phyloP scores from a whole-genome alignment of 164 flowering plant species.

The Umbilicus rupestris region DNA sequence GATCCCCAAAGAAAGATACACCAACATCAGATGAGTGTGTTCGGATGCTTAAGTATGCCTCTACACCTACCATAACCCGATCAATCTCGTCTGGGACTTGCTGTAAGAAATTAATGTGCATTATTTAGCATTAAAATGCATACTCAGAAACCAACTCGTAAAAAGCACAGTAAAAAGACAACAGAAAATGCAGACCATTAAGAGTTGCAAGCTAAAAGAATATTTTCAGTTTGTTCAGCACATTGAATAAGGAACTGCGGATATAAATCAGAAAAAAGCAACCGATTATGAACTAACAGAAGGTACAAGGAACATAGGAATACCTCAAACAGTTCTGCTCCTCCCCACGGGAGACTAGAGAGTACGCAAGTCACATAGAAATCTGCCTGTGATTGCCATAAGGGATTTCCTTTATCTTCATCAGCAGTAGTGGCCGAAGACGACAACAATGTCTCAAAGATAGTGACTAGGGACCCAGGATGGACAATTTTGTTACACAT shows the following conservation, averaged over 20 bases:
- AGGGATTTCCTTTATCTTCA: conserved; percentile 95
- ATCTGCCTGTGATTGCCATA: conserved; percentile 96
- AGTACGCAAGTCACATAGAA: conserved; percentile 80
- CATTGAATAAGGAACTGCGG: no score
- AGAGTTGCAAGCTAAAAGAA: no score
- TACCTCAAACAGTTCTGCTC: conserved; percentile 48
- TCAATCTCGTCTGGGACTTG: conserved; percentile 98
- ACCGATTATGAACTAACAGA: no score
- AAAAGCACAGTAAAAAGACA: no score
- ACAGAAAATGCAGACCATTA: not conserved
- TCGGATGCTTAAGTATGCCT: conserved; percentile 88
- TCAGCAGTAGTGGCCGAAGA: conserved; percentile 94
- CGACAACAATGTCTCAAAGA: conserved; percentile 76
- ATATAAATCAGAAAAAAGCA: no score
- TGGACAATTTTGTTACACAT: conserved; percentile 90
- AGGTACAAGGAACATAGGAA: not conserved
- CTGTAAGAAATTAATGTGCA: conserved; percentile 32
- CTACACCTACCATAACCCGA: conserved; percentile 82
- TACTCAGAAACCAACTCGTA: no score
- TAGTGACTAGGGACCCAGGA: conserved; percentile 63
- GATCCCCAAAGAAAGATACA: conserved; percentile 50
- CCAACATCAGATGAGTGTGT: conserved; percentile 49
- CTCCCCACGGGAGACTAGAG: conserved; percentile 98
- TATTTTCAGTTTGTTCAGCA: no score
- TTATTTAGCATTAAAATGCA: not conserved